Evolutionary conservation across 257 asterid genomes (phyloP), one percentile per base, ranked within the genome.

Genomic region (Haberlea rhodopensis): DNA sequence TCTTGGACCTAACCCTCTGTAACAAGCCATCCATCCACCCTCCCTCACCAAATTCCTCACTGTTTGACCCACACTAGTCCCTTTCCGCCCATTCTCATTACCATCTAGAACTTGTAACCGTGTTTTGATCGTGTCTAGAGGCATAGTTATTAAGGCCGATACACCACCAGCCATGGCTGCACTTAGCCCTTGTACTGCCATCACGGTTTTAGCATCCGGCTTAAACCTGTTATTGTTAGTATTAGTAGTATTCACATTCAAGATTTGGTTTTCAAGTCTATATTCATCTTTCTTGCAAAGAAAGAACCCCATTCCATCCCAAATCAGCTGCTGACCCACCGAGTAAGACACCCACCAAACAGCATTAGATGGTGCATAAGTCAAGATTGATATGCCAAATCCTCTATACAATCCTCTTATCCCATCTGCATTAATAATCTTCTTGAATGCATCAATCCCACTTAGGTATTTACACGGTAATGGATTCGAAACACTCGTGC

Each of bases 321-420:
- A 88, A 16, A 86, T 78, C 16, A 84, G 57, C 75, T 88, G 73
- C 67, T 88, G 95, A 20, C 84, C 72, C 32, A 86, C 75, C 2
- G 91, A 81, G 27, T 88, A 88, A 18, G 91, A 84, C 8, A 78
- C 89, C 96, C 96, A 88, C 96, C 96, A 86, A 4, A 78, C 83
- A 3, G 96, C 96, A 60, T 86, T 88, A 1, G 95, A 79, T 13
- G 96, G 96, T 0, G 95, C 95, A 60, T 86, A 75, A 31, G 87
- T 86, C 83, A 86, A 20, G 43, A 86, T 82, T 16, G 96, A 88
- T 56, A 88, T 78, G 67, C 96, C 96, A 61, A 88, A 86, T n/a
- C 96, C 96, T 78, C 96, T 76, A 10, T 88, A 88, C 20, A 88
- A 68, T 60, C 96, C 96, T 62, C 82, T 84, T 3, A 84, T 54